A percentile compares a stretch with the other conserved stretches of the same genome.
Evolutionary conservation across 805 yeast species (phyloP).

Genomic region (Kodamaea lidongshanica): DNA sequence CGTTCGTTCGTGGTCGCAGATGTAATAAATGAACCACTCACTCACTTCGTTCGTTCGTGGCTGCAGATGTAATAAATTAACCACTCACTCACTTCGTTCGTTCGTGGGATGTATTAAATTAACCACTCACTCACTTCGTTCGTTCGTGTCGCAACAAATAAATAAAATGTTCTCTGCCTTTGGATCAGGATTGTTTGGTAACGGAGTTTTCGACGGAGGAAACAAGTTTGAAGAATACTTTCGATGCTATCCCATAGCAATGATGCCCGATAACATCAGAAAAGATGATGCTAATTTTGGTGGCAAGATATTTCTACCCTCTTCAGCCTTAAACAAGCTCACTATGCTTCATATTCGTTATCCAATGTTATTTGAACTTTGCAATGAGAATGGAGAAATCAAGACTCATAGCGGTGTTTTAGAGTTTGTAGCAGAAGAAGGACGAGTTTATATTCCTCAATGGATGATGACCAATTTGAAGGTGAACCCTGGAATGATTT

Average conservation of each 20-base stretch:
- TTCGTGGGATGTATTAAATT: no score
- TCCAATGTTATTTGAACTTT: conserved; percentile 88
- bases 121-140: no score
- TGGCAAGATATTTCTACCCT: conserved; percentile 93
- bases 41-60: no score
- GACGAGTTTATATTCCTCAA: conserved; percentile 87
- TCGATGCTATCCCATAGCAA: conserved; percentile 84
- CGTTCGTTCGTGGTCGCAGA: no score
- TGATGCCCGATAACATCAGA: conserved; percentile 74
- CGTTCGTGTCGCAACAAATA: no score
- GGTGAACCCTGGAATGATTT: conserved; percentile 71
- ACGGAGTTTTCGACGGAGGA: conserved; percentile 22
- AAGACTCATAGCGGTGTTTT: conserved; percentile 80
- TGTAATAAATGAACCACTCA: no score
- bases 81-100: no score
- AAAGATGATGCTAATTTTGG: conserved; percentile 83
- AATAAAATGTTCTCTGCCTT: conserved; percentile 44
- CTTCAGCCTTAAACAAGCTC: conserved; percentile 81
- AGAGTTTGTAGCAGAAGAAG: conserved; percentile 96
- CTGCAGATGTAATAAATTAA: no score
- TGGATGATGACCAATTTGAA: conserved; percentile 89
- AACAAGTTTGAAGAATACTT: conserved; percentile 73
- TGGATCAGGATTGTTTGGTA: conserved; percentile 35
- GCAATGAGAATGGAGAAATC: conserved; percentile 52
- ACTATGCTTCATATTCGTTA: conserved; percentile 89